These are phyloP conservation scores for Arthrobotrys entomopaga DNA, from an alignment of 2,329 filamentous ascomycete species.

Conservation along the genomic window DNA sequence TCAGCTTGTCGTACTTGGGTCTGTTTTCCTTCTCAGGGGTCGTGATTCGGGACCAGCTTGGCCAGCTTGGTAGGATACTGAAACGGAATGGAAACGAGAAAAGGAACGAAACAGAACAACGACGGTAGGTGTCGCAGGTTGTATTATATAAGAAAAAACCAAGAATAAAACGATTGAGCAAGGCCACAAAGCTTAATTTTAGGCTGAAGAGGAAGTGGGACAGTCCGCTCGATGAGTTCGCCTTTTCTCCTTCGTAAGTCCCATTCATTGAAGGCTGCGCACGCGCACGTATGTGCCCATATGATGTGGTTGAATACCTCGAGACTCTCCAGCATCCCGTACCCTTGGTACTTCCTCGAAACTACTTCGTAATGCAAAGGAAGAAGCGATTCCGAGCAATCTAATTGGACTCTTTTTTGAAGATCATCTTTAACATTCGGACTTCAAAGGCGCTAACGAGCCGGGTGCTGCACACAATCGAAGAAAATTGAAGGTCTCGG, in stretches of 20 bases:
- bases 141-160: slow-evolving; percentile 41
- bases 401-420: slow-evolving; percentile 18
- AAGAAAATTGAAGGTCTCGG: slow-evolving; percentile 31
- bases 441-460: slow-evolving; percentile 21
- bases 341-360: slow-evolving; percentile 20
- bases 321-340: slow-evolving; percentile 5
- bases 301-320: slow-evolving; percentile 14
- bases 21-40: slow-evolving; percentile 2
- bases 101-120: slow-evolving; percentile 53
- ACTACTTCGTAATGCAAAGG: slow-evolving; percentile 21
- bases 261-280: too few relatives aligned
- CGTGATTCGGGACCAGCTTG: slow-evolving; percentile 15
- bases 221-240: too few relatives aligned
- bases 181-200: too few relatives aligned
- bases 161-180: neutral
- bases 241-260: too few relatives aligned
- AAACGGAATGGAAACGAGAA: slow-evolving; percentile 42
- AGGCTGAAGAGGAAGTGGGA: too few relatives aligned
- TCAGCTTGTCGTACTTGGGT: neutral
- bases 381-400: slow-evolving; percentile 22
- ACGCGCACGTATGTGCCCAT: neutral
- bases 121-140: slow-evolving; percentile 42
- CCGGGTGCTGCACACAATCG: slow-evolving; percentile 6
- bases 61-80: slow-evolving; percentile 26
- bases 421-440: slow-evolving; percentile 13